Conservation (phyloP, 2,329 filamentous ascomycete genomes). For the Atkinsonella hypoxylon region DNA sequence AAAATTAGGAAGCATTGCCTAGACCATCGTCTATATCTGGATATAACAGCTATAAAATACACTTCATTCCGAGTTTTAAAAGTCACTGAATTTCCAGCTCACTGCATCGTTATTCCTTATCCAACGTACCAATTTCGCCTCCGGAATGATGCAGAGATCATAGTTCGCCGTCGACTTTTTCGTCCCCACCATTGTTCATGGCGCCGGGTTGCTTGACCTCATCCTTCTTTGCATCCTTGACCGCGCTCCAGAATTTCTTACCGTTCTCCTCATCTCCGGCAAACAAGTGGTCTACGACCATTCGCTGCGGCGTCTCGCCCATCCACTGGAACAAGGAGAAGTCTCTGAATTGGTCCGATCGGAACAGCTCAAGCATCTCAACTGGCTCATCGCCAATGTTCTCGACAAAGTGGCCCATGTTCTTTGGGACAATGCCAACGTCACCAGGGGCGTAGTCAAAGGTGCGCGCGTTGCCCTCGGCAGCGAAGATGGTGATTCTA, state of each 20-base stretch:
- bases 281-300: constrained; percentile 57
- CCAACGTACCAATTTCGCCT: no score
- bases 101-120: no score
- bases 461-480: constrained; percentile 56
- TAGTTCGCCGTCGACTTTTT: neutral
- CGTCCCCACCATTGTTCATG: neutral
- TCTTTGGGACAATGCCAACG: constrained; percentile 63
- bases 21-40: no score
- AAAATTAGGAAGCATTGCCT: no score
- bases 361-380: constrained; percentile 66
- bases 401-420: constrained; percentile 74
- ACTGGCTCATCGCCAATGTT: constrained; percentile 67
- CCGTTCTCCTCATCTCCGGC: constrained; percentile 47
- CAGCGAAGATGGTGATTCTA: constrained; percentile 61
- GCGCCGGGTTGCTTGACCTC: constrained; percentile 23
- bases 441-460: constrained; percentile 69
- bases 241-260: constrained; percentile 48
- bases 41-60: no score
- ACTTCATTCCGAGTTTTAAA: no score
- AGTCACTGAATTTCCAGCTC: no score
- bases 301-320: constrained; percentile 54
- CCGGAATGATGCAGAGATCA: neutral
- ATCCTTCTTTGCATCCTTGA: constrained; percentile 50
- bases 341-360: constrained; percentile 58
- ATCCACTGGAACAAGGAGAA: constrained; percentile 67